These are phyloP conservation scores for Paulownia fortunei DNA, from an alignment of 257 asterid genomes.

Conservation along the genomic window DNA sequence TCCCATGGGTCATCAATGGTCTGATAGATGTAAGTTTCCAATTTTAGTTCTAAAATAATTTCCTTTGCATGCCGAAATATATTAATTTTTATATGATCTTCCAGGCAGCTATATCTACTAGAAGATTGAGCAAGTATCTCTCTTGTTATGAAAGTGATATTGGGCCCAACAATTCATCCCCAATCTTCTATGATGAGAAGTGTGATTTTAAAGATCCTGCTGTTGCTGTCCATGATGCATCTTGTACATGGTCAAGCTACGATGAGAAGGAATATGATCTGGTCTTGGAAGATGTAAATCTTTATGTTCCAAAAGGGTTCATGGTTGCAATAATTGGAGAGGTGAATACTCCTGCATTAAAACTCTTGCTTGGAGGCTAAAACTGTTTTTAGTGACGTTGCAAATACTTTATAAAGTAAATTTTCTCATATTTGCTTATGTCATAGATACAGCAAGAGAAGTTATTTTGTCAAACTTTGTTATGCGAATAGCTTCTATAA, in stretches of 20 bases:
- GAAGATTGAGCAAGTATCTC: constrained; percentile 80
- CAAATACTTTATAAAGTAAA: not conserved
- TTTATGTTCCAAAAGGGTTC: constrained; percentile 69
- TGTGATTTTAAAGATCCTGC: constrained; percentile 48
- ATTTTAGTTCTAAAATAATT: not conserved
- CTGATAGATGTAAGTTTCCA: constrained; percentile 81
- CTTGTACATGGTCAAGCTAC: constrained; percentile 86
- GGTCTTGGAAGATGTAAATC: constrained; percentile 63
- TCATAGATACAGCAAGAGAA: not conserved
- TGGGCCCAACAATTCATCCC: constrained; percentile 32
- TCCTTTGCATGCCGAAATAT: constrained; percentile 1
- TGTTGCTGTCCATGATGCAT: constrained; percentile 66
- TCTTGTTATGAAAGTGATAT: constrained; percentile 63
- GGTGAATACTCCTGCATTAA: constrained; percentile 48
- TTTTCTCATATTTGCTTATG: not conserved
- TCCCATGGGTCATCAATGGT: constrained; percentile 99
- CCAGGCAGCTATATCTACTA: constrained; percentile 88
- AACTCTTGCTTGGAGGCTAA: not conserved
- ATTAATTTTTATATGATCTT: constrained; percentile 19
- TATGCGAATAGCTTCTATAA: not conserved
- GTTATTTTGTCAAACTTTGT: not conserved
- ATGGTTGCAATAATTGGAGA: constrained; percentile 88
- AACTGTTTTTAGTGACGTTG: not conserved
- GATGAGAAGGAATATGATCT: constrained; percentile 59
- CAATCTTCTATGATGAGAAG: constrained; percentile 39